These are phyloP conservation scores for Hamigera avellanea DNA, from an alignment of 495 filamentous ascomycete genomes.

Conservation along the genomic window DNA sequence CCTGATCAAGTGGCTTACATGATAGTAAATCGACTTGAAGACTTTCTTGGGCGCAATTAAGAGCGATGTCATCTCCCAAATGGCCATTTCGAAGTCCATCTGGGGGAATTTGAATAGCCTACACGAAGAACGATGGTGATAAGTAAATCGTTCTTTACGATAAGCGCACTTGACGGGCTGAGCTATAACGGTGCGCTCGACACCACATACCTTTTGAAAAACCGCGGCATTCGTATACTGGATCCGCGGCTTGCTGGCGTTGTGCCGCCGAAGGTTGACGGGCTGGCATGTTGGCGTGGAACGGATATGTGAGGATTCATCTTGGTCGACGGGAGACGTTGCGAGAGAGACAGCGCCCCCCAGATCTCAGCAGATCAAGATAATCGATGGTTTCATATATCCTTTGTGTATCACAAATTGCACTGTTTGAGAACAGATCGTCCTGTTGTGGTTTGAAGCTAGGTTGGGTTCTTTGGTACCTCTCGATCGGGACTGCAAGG, in stretches of 20 bases:
- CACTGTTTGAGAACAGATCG: too few relatives aligned
- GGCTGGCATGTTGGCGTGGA: conserved; percentile 45
- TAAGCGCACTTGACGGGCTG: not conserved
- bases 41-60: conserved; percentile 68
- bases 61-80: conserved; percentile 69
- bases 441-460: too few relatives aligned
- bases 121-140: not conserved
- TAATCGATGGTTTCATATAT: too few relatives aligned
- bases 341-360: not conserved
- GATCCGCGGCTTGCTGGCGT: conserved; percentile 38
- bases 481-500: too few relatives aligned
- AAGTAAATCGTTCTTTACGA: not conserved
- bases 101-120: conserved; percentile 57
- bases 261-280: conserved; percentile 41
- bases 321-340: conserved; percentile 2
- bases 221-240: conserved; percentile 44
- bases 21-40: conserved; percentile 66
- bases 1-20: conserved; percentile 43
- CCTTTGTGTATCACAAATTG: too few relatives aligned
- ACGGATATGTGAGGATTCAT: conserved; percentile 57
- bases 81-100: conserved; percentile 65
- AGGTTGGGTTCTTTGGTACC: too few relatives aligned
- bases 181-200: too few relatives aligned
- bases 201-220: conserved; percentile 38
- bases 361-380: too few relatives aligned